Evolutionary conservation across 2,329 filamentous ascomycete genomes (phyloP).

Genomic region (Lomentospora prolificans): DNA sequence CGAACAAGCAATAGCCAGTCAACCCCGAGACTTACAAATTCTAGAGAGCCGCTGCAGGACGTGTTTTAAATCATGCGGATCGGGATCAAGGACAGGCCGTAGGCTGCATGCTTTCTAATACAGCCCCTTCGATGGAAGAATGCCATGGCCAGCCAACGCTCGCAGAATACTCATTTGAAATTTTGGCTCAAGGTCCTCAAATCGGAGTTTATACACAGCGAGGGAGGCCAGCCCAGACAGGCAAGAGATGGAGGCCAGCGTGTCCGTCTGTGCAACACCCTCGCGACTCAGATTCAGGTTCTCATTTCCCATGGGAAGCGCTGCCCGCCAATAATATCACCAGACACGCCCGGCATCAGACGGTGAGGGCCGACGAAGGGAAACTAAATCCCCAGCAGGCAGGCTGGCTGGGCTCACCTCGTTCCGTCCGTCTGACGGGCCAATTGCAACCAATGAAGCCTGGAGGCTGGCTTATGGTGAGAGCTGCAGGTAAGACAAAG

Average conservation of each 20-base stretch:
- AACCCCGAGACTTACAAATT: no score
- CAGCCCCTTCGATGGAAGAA: no score
- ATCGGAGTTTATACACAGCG: no score
- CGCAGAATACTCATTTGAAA: no score
- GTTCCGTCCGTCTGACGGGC: background rate
- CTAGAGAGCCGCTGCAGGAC: no score
- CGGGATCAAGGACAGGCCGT: no score
- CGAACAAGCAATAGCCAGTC: no score
- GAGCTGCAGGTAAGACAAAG: background rate
- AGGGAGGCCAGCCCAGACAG: no score
- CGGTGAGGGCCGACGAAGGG: background rate
- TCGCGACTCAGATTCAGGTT: background rate
- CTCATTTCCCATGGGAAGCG: background rate
- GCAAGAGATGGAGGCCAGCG: background rate
- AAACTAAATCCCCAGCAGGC: background rate
- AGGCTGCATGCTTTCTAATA: no score
- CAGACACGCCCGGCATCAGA: background rate
- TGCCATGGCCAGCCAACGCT: no score
- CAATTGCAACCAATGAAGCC: background rate
- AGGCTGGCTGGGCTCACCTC: background rate
- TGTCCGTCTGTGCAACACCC: background rate
- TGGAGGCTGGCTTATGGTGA: background rate
- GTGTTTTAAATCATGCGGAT: no score
- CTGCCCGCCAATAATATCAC: background rate
- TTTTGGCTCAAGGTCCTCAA: no score